Percentiles rank a stretch among this genome's conserved stretches.
Conservation (phyloP, 352 stramenopile species). For the Pythium periplocum region DNA sequence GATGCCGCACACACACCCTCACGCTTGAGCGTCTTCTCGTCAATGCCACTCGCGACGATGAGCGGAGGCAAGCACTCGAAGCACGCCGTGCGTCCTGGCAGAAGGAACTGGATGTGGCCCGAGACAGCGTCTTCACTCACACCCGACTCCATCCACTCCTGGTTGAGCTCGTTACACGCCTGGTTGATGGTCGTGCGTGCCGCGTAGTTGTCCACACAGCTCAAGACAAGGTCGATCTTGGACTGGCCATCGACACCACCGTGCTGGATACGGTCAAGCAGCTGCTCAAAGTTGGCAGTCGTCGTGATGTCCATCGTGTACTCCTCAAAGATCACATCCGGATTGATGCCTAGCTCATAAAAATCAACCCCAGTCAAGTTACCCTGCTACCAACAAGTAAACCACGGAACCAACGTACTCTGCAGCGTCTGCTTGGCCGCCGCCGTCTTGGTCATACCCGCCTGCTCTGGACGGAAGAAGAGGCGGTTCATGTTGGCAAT, state of each 20-base stretch:
- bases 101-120: conserved; percentile 85
- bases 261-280: conserved; percentile 70
- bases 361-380: too few species aligned
- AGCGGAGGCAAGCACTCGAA: conserved; percentile 87
- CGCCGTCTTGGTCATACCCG: conserved; percentile 82
- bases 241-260: conserved; percentile 50
- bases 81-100: conserved; percentile 82
- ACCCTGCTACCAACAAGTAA: neutral
- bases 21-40: conserved; percentile 84
- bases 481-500: conserved; percentile 91
- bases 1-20: conserved; percentile 87
- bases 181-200: conserved; percentile 84
- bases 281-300: conserved; percentile 78
- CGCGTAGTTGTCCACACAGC: conserved; percentile 89
- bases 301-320: conserved; percentile 88
- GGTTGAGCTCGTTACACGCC: conserved; percentile 83
- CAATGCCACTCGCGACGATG: conserved; percentile 80
- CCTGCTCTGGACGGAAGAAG: conserved; percentile 87
- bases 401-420: conserved; percentile 29
- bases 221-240: conserved; percentile 80
- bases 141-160: conserved; percentile 88
- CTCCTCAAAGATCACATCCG: conserved; percentile 83
- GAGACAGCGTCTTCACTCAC: conserved; percentile 89
- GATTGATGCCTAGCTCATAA: conserved; percentile 65
- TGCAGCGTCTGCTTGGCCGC: conserved; percentile 84